Evolutionary conservation across 352 stramenopile species (phyloP).

Genomic region (Phytopythium chamaehyphon): DNA sequence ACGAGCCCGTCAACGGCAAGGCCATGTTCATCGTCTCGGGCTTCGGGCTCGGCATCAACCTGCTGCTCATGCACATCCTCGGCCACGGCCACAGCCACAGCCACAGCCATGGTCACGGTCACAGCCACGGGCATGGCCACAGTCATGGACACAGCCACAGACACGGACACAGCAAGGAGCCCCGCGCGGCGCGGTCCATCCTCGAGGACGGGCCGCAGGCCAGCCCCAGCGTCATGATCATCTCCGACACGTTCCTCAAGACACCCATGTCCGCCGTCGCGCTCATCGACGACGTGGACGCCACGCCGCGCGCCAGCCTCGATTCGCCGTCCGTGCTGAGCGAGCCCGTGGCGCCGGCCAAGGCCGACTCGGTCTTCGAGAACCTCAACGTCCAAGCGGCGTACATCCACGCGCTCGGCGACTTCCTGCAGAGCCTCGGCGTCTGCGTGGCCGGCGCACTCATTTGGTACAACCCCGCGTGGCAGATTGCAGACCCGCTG

Average conservation of each 20-base stretch:
- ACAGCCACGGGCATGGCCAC: constrained; percentile 54
- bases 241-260: constrained; percentile 46
- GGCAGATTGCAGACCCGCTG: constrained; percentile 96
- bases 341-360: constrained; percentile 7
- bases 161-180: constrained; percentile 19
- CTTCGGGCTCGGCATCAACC: constrained; percentile 94
- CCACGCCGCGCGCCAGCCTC: constrained; percentile 5
- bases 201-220: constrained; percentile 27
- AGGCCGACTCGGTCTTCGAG: constrained; percentile 36
- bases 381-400: constrained; percentile 97
- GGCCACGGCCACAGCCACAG: constrained; percentile 42
- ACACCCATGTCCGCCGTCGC: constrained; percentile 77
- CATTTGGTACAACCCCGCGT: constrained; percentile 96
- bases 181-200: constrained; percentile 11
- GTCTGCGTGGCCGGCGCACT: constrained; percentile 94
- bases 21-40: constrained; percentile 94
- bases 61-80: constrained; percentile 92
- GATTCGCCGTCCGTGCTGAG: constrained; percentile 9
- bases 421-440: constrained; percentile 96
- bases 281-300: constrained; percentile 38
- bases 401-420: constrained; percentile 96
- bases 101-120: constrained; percentile 39
- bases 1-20: constrained; percentile 86
- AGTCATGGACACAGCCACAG: constrained; percentile 32
- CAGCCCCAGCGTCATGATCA: constrained; percentile 31